Evolutionary conservation across 176 grass and related monocot genomes (phyloP).

Genomic region (Eleusine indica): DNA sequence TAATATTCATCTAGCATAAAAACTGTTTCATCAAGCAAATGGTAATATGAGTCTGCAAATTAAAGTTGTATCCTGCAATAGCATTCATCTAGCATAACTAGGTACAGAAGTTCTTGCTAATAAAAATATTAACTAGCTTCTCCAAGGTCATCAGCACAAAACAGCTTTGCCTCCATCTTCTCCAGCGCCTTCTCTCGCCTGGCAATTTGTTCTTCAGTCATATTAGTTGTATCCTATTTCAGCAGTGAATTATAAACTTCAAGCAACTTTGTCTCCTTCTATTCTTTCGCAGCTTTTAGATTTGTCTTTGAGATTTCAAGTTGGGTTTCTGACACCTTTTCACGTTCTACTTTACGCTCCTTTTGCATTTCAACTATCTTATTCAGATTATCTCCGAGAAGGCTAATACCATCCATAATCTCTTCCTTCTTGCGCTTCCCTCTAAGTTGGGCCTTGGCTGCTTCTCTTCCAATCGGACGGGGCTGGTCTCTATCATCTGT

Average conservation of each 20-base stretch:
- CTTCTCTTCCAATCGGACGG: not conserved
- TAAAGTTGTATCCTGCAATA: too few species aligned
- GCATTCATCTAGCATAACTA: too few species aligned
- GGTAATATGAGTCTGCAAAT: too few species aligned
- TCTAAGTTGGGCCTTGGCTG: not conserved
- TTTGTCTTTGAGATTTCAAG: not conserved
- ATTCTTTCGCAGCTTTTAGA: too few species aligned
- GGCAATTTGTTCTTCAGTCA: not conserved
- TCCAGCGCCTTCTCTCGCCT: not conserved
- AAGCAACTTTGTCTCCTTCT: not conserved
- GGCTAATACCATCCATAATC: not conserved
- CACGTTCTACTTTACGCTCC: not conserved
- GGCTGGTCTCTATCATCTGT: too few species aligned
- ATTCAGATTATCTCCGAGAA: not conserved
- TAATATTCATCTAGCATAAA: too few species aligned
- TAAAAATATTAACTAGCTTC: too few species aligned
- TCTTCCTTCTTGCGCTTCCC: not conserved
- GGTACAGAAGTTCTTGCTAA: too few species aligned
- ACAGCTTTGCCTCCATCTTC: not conserved
- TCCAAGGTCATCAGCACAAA: not conserved
- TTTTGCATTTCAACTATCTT: not conserved
- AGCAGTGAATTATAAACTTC: not conserved
- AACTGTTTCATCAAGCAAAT: too few species aligned
- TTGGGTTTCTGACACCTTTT: not conserved
- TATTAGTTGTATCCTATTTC: not conserved